These are phyloP conservation scores for Theileria annulata DNA, from an alignment of 169 alveolate species.

Conservation along the genomic window DNA sequence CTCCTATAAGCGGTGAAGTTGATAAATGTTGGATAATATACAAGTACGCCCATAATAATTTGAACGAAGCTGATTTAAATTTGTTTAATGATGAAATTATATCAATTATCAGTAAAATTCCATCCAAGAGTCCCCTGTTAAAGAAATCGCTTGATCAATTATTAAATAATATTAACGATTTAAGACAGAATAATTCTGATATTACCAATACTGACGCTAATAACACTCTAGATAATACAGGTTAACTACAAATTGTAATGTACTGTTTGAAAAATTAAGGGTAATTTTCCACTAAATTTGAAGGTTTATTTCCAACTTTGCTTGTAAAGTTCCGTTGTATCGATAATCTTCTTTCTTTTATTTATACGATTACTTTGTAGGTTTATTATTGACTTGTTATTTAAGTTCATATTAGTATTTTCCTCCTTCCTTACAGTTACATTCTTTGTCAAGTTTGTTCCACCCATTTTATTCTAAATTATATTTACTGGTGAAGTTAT, in stretches of 20 bases:
- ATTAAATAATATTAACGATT: no score
- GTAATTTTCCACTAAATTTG: no score
- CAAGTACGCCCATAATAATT: background rate
- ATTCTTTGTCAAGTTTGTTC: background rate
- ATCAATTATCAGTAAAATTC: background rate
- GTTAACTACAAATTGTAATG: no score
- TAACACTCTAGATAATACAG: no score
- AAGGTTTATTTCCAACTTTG: constrained; percentile 7
- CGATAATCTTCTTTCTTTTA: background rate
- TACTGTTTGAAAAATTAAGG: no score
- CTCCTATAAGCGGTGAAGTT: no score
- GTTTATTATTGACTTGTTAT: background rate
- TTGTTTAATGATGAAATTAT: background rate
- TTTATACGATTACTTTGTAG: background rate
- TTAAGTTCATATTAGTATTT: background rate
- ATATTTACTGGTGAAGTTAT: no score
- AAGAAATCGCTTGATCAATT: background rate
- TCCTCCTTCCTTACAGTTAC: background rate
- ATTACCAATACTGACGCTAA: no score
- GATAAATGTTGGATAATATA: background rate
- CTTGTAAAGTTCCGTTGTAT: background rate
- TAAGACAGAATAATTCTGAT: no score
- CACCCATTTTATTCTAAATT: background rate
- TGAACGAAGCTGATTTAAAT: background rate
- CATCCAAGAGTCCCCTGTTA: background rate